Base-by-base conservation (phyloP, 352 stramenopile genomes). In the Globisporangium canariense region DNA sequence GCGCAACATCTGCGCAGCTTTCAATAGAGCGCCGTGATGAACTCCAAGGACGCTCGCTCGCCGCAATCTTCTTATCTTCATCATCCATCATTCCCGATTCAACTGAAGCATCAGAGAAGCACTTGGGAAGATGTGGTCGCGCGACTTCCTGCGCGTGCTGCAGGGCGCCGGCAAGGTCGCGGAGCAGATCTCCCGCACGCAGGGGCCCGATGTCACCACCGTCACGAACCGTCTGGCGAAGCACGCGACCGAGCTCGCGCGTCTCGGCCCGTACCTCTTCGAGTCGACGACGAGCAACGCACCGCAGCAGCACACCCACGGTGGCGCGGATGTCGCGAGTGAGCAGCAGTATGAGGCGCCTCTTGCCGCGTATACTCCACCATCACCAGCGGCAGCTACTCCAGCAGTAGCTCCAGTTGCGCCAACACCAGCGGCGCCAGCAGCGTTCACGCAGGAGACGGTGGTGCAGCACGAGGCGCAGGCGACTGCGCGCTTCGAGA, bases 141-240 rank as follows among this genome's bases (percentile, higher is more conserved):
- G 77, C 49, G 83, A 92, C 69, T 77, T 92, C 47, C 59, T 80
- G 43, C 81, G 81, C 25, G 83, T 92, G 69, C 70, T 92, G 50
- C 83, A 90, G 22, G 83, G 83, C 53, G 83, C 76, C 13, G 68
- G 70, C 52, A 90, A 90, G 64, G 83, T 91, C 14, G 81, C 76
- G 9, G 76, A 90, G 67, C 72, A 89, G 54, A 18, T 84, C 25
- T 64, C 71, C 8, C 75, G 73, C 53, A 60, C 74, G 18, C 77
- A 88, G 52, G 64, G 66, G 4, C 69, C 75, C 10, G 66, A 81
- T 2, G 32, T 75, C 14, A 62, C 63, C 0, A 58, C 55, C 36
- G 74, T 73, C 60, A 64, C 73, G 10, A 64, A 40, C 32, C 71
- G 81, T 41, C 64, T 86, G 14, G 69, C 73, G 13, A 72, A 71